Percentiles rank a stretch among this genome's conserved stretches.
Conservation (phyloP, 78 protist species). For the Dictyostelium purpureum region DNA sequence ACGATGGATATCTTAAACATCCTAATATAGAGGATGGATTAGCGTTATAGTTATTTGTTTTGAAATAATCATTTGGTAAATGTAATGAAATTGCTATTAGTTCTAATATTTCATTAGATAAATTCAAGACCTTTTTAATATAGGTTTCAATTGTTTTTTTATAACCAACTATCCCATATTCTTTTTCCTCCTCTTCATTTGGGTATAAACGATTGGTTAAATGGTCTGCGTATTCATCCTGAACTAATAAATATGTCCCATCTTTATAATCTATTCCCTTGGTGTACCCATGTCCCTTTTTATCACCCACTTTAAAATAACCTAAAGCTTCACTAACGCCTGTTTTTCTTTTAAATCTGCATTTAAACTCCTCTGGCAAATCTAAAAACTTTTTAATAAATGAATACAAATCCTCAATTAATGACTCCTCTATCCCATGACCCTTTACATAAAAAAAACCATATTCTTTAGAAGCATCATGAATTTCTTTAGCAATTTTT, state of each 20-base stretch:
- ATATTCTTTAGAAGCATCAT: conserved; percentile 46
- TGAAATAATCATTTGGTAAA: conserved; percentile 16
- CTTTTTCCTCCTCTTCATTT: background rate
- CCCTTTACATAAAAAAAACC: conserved; percentile 44
- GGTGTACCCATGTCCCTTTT: background rate
- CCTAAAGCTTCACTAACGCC: conserved; percentile 33
- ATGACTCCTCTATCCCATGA: conserved; percentile 15
- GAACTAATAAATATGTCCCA: background rate
- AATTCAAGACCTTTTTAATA: background rate
- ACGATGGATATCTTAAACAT: conserved; percentile 15
- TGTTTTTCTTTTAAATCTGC: conserved; percentile 13
- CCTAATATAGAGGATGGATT: conserved; percentile 28
- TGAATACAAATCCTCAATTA: background rate
- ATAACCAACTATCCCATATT: background rate
- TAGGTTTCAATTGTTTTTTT: background rate
- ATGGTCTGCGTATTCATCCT: background rate
- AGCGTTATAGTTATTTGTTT: background rate
- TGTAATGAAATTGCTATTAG: conserved; percentile 13
- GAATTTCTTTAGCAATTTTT: conserved; percentile 20
- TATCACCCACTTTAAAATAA: conserved; percentile 34
- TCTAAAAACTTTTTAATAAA: conserved; percentile 9
- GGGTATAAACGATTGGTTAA: conserved; percentile 1
- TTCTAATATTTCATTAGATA: background rate
- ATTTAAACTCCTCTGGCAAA: conserved; percentile 12
- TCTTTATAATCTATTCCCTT: conserved; percentile 26